Percentiles rank a stretch among this genome's conserved stretches.
These are phyloP conservation scores for Ceratocystis harringtonii DNA, from an alignment of 2,329 filamentous ascomycete species.

Conservation along the genomic window DNA sequence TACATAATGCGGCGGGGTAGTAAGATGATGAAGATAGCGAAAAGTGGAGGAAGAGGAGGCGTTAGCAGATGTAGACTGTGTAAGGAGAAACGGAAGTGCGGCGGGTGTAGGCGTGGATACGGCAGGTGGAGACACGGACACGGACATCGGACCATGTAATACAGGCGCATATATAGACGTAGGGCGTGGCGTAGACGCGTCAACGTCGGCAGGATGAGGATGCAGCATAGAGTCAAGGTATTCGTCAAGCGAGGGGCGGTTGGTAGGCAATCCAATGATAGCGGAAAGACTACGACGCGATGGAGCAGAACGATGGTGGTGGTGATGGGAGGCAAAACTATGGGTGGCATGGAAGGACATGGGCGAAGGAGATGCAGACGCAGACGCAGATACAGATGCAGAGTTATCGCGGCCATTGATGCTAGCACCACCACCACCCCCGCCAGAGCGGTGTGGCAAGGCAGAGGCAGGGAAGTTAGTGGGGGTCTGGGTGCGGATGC, in stretches of 20 bases:
- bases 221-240: not conserved
- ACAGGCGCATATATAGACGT: not conserved
- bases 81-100: not conserved
- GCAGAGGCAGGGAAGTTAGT: not conserved
- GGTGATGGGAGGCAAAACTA: not conserved
- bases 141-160: too few relatives aligned
- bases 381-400: not conserved
- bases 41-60: not conserved
- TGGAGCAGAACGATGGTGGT: not conserved
- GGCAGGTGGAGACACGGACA: not conserved
- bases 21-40: not conserved
- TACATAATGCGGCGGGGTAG: not conserved
- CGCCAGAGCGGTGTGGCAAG: not conserved
- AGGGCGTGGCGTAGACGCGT: not conserved
- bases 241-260: slow-evolving; percentile 1
- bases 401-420: not conserved
- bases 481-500: too few relatives aligned
- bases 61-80: not conserved
- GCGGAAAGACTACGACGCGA: not conserved
- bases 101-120: not conserved
- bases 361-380: not conserved
- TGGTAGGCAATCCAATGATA: not conserved
- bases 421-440: not conserved
- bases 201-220: not conserved
- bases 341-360: not conserved